A percentile compares a stretch with the other conserved stretches of the same genome.
Conservation (phyloP, 1,284 basidiomycete genomes). For the Boletellus deceptivus region DNA sequence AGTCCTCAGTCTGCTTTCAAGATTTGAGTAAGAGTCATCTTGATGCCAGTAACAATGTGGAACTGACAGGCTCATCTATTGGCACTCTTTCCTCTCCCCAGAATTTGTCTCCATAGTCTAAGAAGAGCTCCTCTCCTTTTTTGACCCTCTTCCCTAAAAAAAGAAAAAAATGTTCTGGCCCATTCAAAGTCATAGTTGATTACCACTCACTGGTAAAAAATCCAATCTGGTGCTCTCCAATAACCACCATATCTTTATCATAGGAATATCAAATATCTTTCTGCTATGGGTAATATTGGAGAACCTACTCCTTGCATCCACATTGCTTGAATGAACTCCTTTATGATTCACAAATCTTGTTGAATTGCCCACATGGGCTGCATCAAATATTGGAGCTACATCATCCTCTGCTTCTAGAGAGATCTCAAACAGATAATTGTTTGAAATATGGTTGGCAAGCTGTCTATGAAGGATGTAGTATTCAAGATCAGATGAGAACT, state of each 20-base stretch:
- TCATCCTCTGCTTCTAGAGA: constrained; percentile 10
- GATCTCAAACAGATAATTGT: constrained; percentile 52
- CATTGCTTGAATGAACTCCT: constrained; percentile 34
- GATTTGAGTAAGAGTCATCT: neutral
- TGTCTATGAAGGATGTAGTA: constrained; percentile 5
- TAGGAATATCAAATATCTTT: neutral
- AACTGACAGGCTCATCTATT: too few relatives aligned
- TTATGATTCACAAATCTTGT: constrained; percentile 57
- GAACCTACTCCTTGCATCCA: constrained; percentile 39
- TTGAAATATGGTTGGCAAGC: constrained; percentile 33
- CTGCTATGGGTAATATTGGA: neutral
- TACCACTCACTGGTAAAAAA: constrained; percentile 43
- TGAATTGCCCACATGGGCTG: constrained; percentile 49
- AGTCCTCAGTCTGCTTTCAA: too few relatives aligned
- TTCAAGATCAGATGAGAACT: neutral
- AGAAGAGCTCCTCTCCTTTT: constrained; percentile 41
- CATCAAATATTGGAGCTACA: constrained; percentile 39
- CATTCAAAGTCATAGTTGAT: neutral
- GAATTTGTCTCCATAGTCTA: constrained; percentile 44
- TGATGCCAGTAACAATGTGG: neutral
- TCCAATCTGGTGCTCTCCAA: constrained; percentile 51
- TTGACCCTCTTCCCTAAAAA: constrained; percentile 34
- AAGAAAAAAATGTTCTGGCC: neutral
- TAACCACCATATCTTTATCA: constrained; percentile 37
- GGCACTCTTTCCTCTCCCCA: constrained; percentile 29